Conservation (phyloP, 495 filamentous ascomycete genomes). For the Parachaetomium inaequale region DNA sequence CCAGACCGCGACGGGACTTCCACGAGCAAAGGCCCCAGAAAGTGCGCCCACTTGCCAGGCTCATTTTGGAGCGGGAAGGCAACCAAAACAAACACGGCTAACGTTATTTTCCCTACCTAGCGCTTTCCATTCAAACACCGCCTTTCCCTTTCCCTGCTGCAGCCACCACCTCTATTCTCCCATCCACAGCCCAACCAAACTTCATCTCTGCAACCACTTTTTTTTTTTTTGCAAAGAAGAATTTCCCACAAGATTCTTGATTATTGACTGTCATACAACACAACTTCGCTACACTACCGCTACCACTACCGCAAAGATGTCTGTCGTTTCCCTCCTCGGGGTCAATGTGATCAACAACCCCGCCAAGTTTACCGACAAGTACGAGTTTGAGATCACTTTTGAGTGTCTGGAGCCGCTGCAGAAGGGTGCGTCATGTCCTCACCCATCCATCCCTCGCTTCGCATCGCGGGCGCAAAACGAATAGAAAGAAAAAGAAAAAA, state of each 20-base stretch:
- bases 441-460: neutral
- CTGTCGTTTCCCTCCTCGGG: slow-evolving; percentile 90
- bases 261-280: slow-evolving; percentile 1
- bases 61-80: slow-evolving; percentile 6
- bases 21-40: slow-evolving; percentile 2
- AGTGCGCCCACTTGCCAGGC: slow-evolving; percentile 9
- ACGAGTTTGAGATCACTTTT: slow-evolving; percentile 97
- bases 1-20: slow-evolving; percentile 10
- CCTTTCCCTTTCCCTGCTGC: neutral
- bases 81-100: slow-evolving; percentile 12
- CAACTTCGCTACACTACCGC: slow-evolving; percentile 15
- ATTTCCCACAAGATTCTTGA: neutral
- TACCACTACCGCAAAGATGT: slow-evolving; percentile 64
- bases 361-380: slow-evolving; percentile 79
- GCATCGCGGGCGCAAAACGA: neutral
- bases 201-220: neutral
- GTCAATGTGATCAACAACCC: slow-evolving; percentile 97
- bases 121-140: slow-evolving; percentile 8
- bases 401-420: slow-evolving; percentile 89
- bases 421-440: slow-evolving; percentile 60
- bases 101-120: neutral
- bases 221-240: neutral
- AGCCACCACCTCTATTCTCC: too few species aligned
- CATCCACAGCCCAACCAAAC: too few species aligned
- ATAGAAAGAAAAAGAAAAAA: neutral